Conservation (phyloP, 179 eudicot genomes). For the Patellifolia procumbens region DNA sequence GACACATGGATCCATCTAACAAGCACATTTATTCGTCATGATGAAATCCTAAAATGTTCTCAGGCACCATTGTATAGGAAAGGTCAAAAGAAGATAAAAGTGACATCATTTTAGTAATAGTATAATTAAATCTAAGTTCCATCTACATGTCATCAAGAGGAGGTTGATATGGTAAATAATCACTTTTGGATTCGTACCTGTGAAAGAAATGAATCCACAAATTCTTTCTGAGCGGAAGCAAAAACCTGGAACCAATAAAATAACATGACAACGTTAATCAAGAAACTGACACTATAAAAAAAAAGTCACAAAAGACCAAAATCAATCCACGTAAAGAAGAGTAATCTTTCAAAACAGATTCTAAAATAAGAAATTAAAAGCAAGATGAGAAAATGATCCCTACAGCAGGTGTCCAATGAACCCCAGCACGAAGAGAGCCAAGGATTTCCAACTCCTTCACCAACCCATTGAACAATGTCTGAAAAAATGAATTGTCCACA, state of each 20-base stretch:
- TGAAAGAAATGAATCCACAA: slow-evolving; percentile 81
- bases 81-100: neutral
- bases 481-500: slow-evolving; percentile 86
- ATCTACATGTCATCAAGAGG: neutral
- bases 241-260: slow-evolving; percentile 55
- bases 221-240: slow-evolving; percentile 83
- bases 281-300: neutral
- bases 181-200: slow-evolving; percentile 52
- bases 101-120: too few relatives aligned
- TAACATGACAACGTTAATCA: slow-evolving; percentile 18
- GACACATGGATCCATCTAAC: neutral
- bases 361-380: neutral
- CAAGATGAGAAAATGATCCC: slow-evolving; percentile 22
- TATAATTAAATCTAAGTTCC: neutral
- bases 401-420: slow-evolving; percentile 97
- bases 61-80: neutral
- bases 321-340: neutral
- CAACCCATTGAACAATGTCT: slow-evolving; percentile 77
- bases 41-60: neutral
- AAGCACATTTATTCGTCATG: neutral
- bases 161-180: neutral
- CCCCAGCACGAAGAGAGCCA: slow-evolving; percentile 98
- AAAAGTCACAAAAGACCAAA: neutral
- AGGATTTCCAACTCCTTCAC: slow-evolving; percentile 81
- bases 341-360: neutral